phyloP scores from a whole-genome alignment of 2,329 filamentous ascomycete species.

The Arthrobotrys conoides region DNA sequence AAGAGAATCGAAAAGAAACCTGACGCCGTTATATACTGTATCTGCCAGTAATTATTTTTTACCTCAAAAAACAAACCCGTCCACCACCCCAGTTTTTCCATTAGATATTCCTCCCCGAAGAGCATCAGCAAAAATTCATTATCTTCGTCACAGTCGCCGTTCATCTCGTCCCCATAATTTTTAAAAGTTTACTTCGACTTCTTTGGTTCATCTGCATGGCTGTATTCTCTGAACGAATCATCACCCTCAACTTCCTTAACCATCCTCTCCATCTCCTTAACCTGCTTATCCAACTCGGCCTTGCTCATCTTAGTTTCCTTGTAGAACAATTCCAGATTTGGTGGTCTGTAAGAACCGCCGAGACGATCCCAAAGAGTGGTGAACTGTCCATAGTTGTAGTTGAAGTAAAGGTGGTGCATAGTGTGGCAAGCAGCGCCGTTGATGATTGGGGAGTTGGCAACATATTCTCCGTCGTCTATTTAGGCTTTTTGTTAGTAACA shows the following conservation, averaged over 20 bases:
- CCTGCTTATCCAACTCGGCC: constrained; percentile 83
- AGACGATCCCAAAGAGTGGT: constrained; percentile 92
- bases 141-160: constrained; percentile 28
- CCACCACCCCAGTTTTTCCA: constrained; percentile 23
- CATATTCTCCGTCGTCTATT: constrained; percentile 88
- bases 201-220: constrained; percentile 23
- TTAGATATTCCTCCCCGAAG: constrained; percentile 26
- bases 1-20: constrained; percentile 30
- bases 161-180: background rate
- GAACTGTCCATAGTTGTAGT: constrained; percentile 95
- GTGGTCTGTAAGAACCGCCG: constrained; percentile 86
- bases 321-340: constrained; percentile 86
- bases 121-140: constrained; percentile 16
- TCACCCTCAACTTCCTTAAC: constrained; percentile 78
- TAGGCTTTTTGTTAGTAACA: constrained; percentile 16
- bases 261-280: constrained; percentile 80
- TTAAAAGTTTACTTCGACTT: constrained; percentile 38
- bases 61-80: constrained; percentile 28
- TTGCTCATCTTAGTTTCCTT: constrained; percentile 88
- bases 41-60: constrained; percentile 27
- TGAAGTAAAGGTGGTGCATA: constrained; percentile 88
- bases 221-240: constrained; percentile 63
- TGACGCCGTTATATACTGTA: constrained; percentile 49
- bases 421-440: constrained; percentile 96
- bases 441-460: constrained; percentile 88